Base-by-base conservation (phyloP, 257 asterid species). In the Petunia axillaris region DNA sequence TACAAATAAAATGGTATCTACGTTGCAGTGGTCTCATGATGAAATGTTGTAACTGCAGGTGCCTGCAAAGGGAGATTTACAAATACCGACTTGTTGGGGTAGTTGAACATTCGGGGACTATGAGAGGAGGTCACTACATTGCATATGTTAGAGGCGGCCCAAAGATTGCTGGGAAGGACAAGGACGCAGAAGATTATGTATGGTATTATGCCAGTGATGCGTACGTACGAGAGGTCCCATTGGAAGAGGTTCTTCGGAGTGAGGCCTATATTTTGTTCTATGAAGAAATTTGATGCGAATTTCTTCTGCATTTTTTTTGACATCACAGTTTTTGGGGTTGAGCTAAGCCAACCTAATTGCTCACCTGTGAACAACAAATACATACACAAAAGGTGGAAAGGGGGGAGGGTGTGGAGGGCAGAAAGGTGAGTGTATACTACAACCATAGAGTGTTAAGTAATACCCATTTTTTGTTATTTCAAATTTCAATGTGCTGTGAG, bases 261-360 rank as follows among this genome's bases (percentile, higher is more conserved):
- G 94, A 95, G 82, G 98, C 98, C 78, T 95, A 93, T 84, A 88
- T 95, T 75, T 88, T 95, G 90, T 93, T 95, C 85, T 95, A 91
- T 55, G 97, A 95, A 87, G 76, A 81, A 82, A 84, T 82, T 84
- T 93, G 93, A 91, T 64, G 82, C 15, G 44, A 75, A 78, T 77
- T 16, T 44, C 73, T 50, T 75, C 9, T 58, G 82, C 68, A 75
- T 79, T 48, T 10, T 10, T 81, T 83, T 81, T 78, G 77, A 60
- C 73, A 16, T 64, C 83, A 78, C 83, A 83, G 60, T 78, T 83
- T 65, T 82, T 71, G 75, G 87, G 78, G 86, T 35, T 73, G 4
- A 50, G 14, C 25, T 50, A 46, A 73, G 25, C 11, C 62, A 48
- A 44, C 78, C 78, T 73, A 73, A 35, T 14, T 5, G 25, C 13